A percentile compares a stretch with the other conserved stretches of the same genome.
These are phyloP conservation scores for Penicillium hesseltinei DNA, from an alignment of 2,329 filamentous ascomycete genomes.

Conservation along the genomic window DNA sequence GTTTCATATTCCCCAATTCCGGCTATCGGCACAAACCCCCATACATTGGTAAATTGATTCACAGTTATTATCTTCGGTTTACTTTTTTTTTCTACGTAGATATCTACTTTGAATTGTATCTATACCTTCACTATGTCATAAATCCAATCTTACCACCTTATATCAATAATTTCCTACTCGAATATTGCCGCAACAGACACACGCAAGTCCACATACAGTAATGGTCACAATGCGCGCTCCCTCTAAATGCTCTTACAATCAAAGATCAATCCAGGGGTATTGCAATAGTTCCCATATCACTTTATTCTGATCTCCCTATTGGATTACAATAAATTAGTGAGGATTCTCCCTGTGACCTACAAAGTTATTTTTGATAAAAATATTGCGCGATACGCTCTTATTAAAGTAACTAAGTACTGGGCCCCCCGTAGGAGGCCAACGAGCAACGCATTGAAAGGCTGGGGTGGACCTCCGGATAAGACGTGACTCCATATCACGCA, in stretches of 20 bases:
- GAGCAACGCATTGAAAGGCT: neutral
- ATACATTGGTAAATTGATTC: neutral
- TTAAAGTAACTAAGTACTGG: neutral
- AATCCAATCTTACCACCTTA: neutral
- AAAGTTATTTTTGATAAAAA: too few relatives aligned
- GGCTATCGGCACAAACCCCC: neutral
- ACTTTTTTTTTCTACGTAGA: neutral
- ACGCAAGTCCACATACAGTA: neutral
- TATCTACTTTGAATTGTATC: neutral
- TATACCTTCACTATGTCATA: neutral
- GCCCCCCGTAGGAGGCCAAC: neutral
- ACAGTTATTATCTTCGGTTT: neutral
- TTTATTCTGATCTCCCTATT: neutral
- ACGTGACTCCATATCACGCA: slow-evolving; percentile 4
- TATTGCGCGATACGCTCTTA: neutral
- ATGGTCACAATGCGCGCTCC: too few relatives aligned
- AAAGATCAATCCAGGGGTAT: neutral
- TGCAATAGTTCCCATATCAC: neutral
- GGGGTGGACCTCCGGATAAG: neutral
- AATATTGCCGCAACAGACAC: too few relatives aligned
- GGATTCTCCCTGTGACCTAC: neutral
- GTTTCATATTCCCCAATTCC: neutral
- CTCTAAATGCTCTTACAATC: neutral
- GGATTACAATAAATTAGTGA: neutral
- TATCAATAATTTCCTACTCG: neutral